Conservation (phyloP, 148 eudicot genomes). For the Drosera capensis region DNA sequence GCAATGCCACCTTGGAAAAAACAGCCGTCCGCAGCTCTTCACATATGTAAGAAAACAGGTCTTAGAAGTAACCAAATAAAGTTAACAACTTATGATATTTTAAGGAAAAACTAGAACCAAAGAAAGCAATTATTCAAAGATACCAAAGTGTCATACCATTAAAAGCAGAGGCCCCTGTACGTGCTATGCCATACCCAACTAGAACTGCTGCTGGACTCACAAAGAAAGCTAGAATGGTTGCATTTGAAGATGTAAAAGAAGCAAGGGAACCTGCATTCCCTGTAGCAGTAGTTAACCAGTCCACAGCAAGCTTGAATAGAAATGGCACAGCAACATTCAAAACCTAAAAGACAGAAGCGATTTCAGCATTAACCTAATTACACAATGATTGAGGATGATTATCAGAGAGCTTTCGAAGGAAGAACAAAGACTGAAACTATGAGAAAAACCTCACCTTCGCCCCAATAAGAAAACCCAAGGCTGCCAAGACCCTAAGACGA, state of each 20-base stretch:
- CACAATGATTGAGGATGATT: no score
- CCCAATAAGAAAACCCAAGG: conserved; percentile 74
- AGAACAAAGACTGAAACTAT: no score
- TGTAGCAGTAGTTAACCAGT: conserved; percentile 75
- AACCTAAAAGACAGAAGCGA: conserved; percentile 36
- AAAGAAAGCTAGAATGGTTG: conserved; percentile 58
- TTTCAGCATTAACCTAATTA: background rate
- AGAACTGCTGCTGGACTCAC: conserved; percentile 87
- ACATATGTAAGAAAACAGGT: conserved; percentile 7
- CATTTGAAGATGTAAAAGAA: conserved; percentile 63
- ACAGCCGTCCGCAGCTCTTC: conserved; percentile 92
- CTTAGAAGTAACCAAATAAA: background rate
- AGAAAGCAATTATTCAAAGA: no score
- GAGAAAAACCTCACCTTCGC: conserved; percentile 83
- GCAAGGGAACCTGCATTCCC: conserved; percentile 72
- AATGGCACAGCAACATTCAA: conserved; percentile 94
- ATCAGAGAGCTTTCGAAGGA: no score
- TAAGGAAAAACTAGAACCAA: conserved; percentile 2
- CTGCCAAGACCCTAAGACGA: conserved; percentile 65
- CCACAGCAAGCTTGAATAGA: conserved; percentile 85
- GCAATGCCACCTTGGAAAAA: conserved; percentile 82
- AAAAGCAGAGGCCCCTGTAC: conserved; percentile 73
- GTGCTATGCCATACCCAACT: conserved; percentile 86
- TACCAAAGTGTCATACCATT: conserved; percentile 50
- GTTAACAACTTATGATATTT: background rate